phyloP scores from a whole-genome alignment of 2,329 filamentous ascomycete species.

The Arthrinium puccinioides region DNA sequence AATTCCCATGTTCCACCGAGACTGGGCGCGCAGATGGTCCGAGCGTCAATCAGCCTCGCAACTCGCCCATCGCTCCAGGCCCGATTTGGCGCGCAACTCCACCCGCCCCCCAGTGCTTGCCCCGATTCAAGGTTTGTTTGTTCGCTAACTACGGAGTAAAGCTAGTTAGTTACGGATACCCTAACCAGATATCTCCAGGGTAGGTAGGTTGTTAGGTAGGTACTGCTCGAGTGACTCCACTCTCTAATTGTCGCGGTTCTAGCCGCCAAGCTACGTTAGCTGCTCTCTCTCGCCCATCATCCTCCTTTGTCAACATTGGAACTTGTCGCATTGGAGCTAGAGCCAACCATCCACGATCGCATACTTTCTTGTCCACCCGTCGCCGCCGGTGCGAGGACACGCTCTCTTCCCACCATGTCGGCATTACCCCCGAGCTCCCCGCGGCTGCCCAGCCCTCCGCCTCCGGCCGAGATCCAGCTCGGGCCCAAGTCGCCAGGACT shows the following conservation, averaged over 20 bases:
- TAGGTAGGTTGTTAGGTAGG: no score
- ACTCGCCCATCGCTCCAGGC: no score
- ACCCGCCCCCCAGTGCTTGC: no score
- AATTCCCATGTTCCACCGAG: slow-evolving; percentile 2
- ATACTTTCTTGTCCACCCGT: no score
- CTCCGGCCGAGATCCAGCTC: slow-evolving; percentile 89
- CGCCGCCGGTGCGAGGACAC: no score
- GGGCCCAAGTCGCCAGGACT: slow-evolving; percentile 63
- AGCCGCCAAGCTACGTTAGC: no score
- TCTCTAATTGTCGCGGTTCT: no score
- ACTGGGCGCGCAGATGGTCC: slow-evolving; percentile 1
- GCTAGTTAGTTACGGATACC: background rate
- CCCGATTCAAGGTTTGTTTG: background rate
- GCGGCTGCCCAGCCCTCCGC: slow-evolving; percentile 88
- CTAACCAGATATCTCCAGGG: no score
- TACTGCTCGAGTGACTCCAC: no score
- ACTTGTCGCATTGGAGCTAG: no score
- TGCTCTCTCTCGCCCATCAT: background rate
- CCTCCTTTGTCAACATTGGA: background rate
- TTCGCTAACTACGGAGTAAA: background rate
- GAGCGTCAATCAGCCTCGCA: slow-evolving; percentile 1
- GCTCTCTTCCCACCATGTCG: slow-evolving; percentile 39
- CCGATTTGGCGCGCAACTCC: no score
- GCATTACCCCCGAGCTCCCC: slow-evolving; percentile 69
- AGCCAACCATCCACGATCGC: no score